phyloP scores from a whole-genome alignment of 2,329 filamentous ascomycete genomes.

The Fusarium siculi region DNA sequence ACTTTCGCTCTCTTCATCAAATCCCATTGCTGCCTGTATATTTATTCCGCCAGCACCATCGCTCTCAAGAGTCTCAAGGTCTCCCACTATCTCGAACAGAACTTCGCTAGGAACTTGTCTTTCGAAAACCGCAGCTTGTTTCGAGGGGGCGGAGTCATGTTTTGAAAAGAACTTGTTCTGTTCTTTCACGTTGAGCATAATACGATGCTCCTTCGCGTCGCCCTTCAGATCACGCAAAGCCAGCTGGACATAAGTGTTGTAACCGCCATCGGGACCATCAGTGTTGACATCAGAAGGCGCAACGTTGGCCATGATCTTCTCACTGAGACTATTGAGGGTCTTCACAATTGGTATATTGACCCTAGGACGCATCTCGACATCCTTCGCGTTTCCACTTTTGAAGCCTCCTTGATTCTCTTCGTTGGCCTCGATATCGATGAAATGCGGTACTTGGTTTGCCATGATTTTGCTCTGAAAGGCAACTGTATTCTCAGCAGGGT shows the following conservation, averaged over 20 bases:
- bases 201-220: constrained; percentile 77
- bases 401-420: constrained; percentile 93
- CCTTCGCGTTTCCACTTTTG: constrained; percentile 83
- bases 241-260: constrained; percentile 80
- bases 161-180: constrained; percentile 84
- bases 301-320: constrained; percentile 92
- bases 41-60: constrained; percentile 64
- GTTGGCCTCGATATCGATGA: constrained; percentile 93
- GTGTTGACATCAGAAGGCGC: constrained; percentile 78
- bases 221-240: constrained; percentile 83
- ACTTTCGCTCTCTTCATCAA: constrained; percentile 76
- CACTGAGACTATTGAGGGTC: constrained; percentile 88
- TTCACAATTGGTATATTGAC: constrained; percentile 88
- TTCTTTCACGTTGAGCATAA: constrained; percentile 88
- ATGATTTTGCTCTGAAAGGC: constrained; percentile 64
- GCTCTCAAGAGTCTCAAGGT: constrained; percentile 64
- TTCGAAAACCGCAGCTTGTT: constrained; percentile 66
- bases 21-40: constrained; percentile 72
- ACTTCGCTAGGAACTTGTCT: constrained; percentile 77
- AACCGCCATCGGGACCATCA: constrained; percentile 67
- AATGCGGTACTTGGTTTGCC: constrained; percentile 79
- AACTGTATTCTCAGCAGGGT: constrained; percentile 74
- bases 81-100: constrained; percentile 70
- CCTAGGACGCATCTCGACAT: constrained; percentile 87
- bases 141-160: constrained; percentile 59